Base-by-base conservation (phyloP, 202 grass and related monocot genomes). In the Eragrostis tef region DNA sequence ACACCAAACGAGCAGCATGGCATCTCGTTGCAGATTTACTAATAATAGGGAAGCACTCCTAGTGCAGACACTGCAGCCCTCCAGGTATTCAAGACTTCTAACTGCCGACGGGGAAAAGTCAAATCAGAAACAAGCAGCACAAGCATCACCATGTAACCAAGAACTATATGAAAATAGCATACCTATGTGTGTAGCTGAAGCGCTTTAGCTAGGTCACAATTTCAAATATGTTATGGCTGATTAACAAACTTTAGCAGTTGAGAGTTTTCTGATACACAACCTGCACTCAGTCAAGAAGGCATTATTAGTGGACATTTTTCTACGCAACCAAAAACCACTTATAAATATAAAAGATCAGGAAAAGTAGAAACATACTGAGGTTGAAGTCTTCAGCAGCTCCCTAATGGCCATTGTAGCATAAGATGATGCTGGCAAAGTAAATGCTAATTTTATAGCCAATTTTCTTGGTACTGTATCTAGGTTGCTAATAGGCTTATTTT, bases 321-420 rank as follows among this genome's bases (percentile, higher is more conserved):
- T 15, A 51, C 45, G 48, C 13, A 58, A 67, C 19, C 0, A 42
- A 27, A 25, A 83, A 48, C 43, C 21, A 48, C 7, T 57, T 36
- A 60, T 70, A 74, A 43, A 20, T 20, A 2, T 6, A 42, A 79
- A 51, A 81, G n/a, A 77, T 29, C 12, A 46, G 29, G 86, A 64
- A 51, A 36, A 26, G 66, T 34, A 67, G 22, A 78, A 68, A 79
- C 80, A 77, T 98, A 98, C 96, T 57, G 84, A 90, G 13, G 90
- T 91, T 48, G 92, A 93, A 85, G 71, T 85, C 81, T 98, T 98
- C 71, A 94, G 90, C n/a, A 95, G 75, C 85, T 98, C 96, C 70
- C 96, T 88, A 57, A 98, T 90, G 44, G 81, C 89, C 89, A 98
- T 98, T 49, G 95, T 98, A 74, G 95, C 92, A 64, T 95, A 95